Evolutionary conservation across 1,284 basidiomycete species (phyloP), one percentile per base, ranked within the genome.

Genomic region (Lignosus rhinocerotis): DNA sequence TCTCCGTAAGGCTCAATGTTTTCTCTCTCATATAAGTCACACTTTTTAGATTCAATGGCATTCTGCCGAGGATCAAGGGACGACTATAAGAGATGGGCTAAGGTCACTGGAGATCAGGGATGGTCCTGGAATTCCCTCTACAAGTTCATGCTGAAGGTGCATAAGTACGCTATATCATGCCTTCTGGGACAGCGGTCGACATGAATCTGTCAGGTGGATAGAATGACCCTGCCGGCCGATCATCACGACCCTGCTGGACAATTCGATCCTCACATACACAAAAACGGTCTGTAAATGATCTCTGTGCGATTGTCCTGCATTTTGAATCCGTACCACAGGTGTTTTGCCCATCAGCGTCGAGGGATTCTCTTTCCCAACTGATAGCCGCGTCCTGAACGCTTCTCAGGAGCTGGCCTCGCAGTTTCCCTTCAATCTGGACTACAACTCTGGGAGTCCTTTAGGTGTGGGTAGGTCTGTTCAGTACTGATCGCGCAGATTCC

Each of bases 391-490:
- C 9, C 63, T 75, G 21, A 63, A 70, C 21, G 70, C 76, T 0
- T 70, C 71, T 2, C 48, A 66, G 25, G 61, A 74, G 47, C 64
- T 74, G 2, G 39, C 66, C 0, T 63, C 59, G 0, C 69, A 74
- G 39, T 78, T 76, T 52, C 70, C 74, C 1, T 78, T 72, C 63
- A 76, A 74, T 54, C 58, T 67, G 10, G 78, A 80, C 58, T 66
- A 70, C 46, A 74, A 76, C 34, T 69, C 67, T 2, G 76, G 76
- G 0, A 64, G 73, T 49, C 59, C 66, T 1, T 62, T 73, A 36
- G 72, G 77, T 73, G 31, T 78, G 39, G 38, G 8, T 14, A 17
- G 16, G 12, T n/a, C 4, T 42, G 5, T n/a, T 42, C 25, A 25
- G 25, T 25, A 25, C 25, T 25, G 25, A 25, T 25, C 4, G 25